Conservation (phyloP, 2,329 filamentous ascomycete species). For the Chaetothyriales sp. region DNA sequence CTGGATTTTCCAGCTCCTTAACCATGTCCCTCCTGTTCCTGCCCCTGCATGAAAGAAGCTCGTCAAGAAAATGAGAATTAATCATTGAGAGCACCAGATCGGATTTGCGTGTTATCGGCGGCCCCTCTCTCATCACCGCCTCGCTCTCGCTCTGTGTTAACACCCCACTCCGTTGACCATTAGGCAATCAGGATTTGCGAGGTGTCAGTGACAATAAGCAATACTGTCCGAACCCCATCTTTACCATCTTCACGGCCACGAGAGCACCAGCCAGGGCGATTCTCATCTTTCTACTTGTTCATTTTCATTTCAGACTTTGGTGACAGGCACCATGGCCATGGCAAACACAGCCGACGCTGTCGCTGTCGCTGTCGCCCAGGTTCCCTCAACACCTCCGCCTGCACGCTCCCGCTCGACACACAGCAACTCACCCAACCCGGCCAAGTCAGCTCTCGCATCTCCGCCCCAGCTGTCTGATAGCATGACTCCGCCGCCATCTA, state of each 20-base stretch:
- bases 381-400: conserved; percentile 13
- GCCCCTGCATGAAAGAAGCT: background rate
- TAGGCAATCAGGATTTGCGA: background rate
- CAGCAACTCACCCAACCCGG: conserved; percentile 3
- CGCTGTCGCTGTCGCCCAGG: background rate
- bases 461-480: conserved; percentile 12
- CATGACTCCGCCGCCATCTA: conserved; percentile 15
- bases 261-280: no score
- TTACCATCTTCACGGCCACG: no score
- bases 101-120: background rate
- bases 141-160: background rate
- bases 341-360: conserved; percentile 3
- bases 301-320: background rate
- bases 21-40: background rate
- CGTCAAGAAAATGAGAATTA: background rate
- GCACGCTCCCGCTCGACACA: conserved; percentile 10
- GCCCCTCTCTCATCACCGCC: background rate
- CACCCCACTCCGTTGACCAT: background rate
- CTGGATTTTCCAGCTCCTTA: background rate
- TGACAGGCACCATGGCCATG: conserved; percentile 1
- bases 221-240: no score
- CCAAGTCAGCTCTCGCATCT: conserved; percentile 11
- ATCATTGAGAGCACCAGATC: background rate
- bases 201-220: no score
- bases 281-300: no score